Base-by-base conservation (phyloP, 2,329 filamentous ascomycete species). In the Cladosporium cucumerinum region DNA sequence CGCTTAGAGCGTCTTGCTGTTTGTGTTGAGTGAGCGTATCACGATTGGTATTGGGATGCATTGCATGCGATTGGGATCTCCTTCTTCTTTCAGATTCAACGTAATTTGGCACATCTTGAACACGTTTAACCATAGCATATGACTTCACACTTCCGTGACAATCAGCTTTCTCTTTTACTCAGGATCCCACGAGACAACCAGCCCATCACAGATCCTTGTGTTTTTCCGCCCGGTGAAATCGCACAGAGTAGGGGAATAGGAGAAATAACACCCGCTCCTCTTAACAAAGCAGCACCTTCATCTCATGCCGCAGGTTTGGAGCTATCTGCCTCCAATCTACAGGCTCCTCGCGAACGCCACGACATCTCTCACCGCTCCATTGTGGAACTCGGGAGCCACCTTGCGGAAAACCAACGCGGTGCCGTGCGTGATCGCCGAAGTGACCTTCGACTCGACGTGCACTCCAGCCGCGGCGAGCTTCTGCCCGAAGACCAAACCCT, bases 401-500 rank as follows among this genome's bases (percentile, higher is more conserved):
- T 71, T 66, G 25, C 72, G 62, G 36, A 75, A 74, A 1, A 71
- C 60, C 54, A 72, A 30, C 18, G 59, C 61, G 8, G 67, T 52
- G 2, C 64, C 71, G 66, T 75, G 73, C 34, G 69, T 65, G 2
- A 70, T 54, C 2, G 73, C 73, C 26, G 74, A 14, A 64, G 71
- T 73, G 10, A 75, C 66, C 39, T 70, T 66, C 23, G 67, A 70
- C 28, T 64, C 66, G 10, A 67, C 71, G 48, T 67, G 46, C 23
- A 74, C 72, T 6, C 73, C 73, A 26, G 73, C 73, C 25, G 61
- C 62, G 1, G 64, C 58, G 36, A 75, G 61, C 61, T 72, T 74
- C 25, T 71, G 64, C 57, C 67, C 69, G 43, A 70, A 75, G 8
- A 67, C 69, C 66, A 72, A 69, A 4, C 73, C 74, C 61, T 76